Base-by-base conservation (phyloP, 1,284 basidiomycete species). In the Cryptococcus sp. region DNA sequence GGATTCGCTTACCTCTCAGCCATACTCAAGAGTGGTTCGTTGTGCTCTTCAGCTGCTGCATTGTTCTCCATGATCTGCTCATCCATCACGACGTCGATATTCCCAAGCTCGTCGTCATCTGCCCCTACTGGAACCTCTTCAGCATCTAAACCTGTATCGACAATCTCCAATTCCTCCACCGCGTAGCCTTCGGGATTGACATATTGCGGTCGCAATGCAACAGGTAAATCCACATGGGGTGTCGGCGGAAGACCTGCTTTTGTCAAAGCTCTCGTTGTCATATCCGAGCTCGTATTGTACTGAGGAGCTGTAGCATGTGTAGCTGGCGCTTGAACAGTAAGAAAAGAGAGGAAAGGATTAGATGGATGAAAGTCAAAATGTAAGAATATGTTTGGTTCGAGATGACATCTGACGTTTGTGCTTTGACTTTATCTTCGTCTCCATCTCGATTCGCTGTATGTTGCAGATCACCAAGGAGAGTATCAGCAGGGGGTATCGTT, bases 161-260 rank as follows among this genome's bases (percentile, higher is more conserved):
- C 45, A 35, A 75, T 58, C 55, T 70, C 69, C 50, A 69, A 69
- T 30, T 65, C 65, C 23, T 62, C 67, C 37, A 68, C 49, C 52
- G 73, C 72, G 49, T 55, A 64, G 3, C 70, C 72, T 6, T 61
- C 62, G 3, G 68, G 59, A 47, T 66, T 58, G 38, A 72, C 63
- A 31, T 59, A 51, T 50, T 75, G 73, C 3, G 73, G 73, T 11
- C 58, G 62, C 14, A 50, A 14, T 3, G 56, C 50, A 3, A 63
- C 55, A 1, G 72, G 67, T 2, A 75, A 50, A 15, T 67, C 59
- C 46, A 72, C 48, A 52, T 56, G 58, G 13, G 60, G 60, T 32
- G 58, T 53, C 3, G 57, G 55, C 13, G 55, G 51, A 31, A 54
- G 53, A 7, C 51, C 52, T 32, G 49, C 49, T 49, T 37, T 11